phyloP scores from a whole-genome alignment of 2,329 filamentous ascomycete genomes.

The Penicillium sp. region DNA sequence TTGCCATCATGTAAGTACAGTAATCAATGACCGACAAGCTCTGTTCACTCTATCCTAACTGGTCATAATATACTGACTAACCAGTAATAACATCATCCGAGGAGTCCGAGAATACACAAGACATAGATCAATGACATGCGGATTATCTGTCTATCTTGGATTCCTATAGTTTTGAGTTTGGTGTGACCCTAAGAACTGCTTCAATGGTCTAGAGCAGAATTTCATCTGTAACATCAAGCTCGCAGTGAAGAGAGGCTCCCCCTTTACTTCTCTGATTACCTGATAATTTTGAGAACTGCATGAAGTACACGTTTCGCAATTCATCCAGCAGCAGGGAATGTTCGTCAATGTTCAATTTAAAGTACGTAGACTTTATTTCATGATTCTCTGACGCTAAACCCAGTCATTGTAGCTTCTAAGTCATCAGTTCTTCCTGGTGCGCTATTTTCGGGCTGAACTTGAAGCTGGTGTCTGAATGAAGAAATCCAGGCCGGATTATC shows the following conservation, averaged over 20 bases:
- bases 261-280: too few species aligned
- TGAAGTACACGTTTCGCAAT: not conserved
- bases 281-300: too few species aligned
- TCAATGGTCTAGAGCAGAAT: not conserved
- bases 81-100: conserved; percentile 3
- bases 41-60: not conserved
- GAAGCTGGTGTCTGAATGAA: conserved; percentile 4
- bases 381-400: not conserved
- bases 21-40: not conserved
- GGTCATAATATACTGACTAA: not conserved
- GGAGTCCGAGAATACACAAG: not conserved
- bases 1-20: not conserved
- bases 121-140: not conserved
- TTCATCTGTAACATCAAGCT: too few species aligned
- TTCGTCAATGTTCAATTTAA: not conserved
- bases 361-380: not conserved
- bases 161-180: not conserved
- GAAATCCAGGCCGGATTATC: conserved; percentile 25
- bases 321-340: not conserved
- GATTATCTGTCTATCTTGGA: not conserved
- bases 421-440: not conserved
- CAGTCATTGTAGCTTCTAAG: not conserved
- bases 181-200: not conserved
- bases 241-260: too few species aligned
- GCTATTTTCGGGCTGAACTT: not conserved